Evolutionary conservation across 2,329 filamentous ascomycete species (phyloP).

Genomic region (Whalleya microplaca): DNA sequence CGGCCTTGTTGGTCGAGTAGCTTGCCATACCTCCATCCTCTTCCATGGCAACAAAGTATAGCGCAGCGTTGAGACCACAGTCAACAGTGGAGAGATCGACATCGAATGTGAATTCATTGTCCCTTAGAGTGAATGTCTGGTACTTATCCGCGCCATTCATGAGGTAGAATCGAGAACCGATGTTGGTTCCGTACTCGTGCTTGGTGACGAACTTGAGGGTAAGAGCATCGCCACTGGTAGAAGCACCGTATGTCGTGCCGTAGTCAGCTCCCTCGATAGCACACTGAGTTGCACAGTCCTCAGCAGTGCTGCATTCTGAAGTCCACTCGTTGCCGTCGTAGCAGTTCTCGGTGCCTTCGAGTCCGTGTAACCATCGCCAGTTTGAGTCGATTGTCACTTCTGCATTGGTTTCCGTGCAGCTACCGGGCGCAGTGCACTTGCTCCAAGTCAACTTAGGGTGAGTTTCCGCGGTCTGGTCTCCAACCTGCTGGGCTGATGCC

Average conservation of each 20-base stretch:
- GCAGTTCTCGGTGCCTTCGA: constrained; percentile 49
- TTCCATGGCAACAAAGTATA: constrained; percentile 63
- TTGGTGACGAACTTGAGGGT: constrained; percentile 58
- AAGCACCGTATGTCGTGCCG: constrained; percentile 51
- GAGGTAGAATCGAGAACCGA: constrained; percentile 59
- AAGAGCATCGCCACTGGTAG: constrained; percentile 50
- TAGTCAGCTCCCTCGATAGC: constrained; percentile 53
- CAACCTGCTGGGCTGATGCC: constrained; percentile 48
- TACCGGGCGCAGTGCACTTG: constrained; percentile 48
- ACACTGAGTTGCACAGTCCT: constrained; percentile 48
- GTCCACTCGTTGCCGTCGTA: constrained; percentile 51
- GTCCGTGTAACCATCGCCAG: constrained; percentile 57
- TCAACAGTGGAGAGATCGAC: constrained; percentile 63
- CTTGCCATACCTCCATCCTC: constrained; percentile 55
- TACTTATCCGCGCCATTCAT: constrained; percentile 60
- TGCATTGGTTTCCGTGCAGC: constrained; percentile 48
- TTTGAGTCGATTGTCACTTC: constrained; percentile 56
- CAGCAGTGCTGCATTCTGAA: constrained; percentile 41
- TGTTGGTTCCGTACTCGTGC: constrained; percentile 45
- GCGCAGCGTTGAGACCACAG: constrained; percentile 67
- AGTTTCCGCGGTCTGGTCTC: constrained; percentile 44
- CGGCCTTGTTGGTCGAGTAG: constrained; percentile 50
- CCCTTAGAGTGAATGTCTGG: constrained; percentile 60
- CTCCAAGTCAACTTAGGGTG: constrained; percentile 54
- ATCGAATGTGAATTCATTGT: constrained; percentile 66